Percentiles rank a stretch among this genome's conserved stretches.
phyloP scores from a whole-genome alignment of 1,284 basidiomycete genomes.

The Ustilago loliicola region DNA sequence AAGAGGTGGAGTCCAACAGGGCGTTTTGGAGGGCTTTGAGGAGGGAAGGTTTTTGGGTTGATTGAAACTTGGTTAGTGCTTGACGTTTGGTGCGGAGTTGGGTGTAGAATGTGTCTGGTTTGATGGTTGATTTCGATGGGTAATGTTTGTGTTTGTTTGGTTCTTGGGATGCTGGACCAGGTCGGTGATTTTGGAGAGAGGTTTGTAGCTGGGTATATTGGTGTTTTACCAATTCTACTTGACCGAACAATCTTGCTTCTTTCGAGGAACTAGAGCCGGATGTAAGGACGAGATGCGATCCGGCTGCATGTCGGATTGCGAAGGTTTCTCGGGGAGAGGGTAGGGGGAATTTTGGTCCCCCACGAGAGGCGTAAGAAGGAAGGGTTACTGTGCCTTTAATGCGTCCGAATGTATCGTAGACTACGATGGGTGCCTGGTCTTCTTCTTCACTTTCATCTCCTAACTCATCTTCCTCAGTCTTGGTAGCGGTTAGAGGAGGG shows the following conservation, averaged over 20 bases:
- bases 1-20: conserved; percentile 8
- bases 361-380: conserved; percentile 14
- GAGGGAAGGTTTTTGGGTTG: not conserved
- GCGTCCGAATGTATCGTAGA: conserved; percentile 44
- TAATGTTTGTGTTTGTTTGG: not conserved
- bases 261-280: not conserved
- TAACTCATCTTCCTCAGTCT: not conserved
- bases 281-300: not conserved
- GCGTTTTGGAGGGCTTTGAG: conserved; percentile 28
- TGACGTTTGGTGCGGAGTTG: not conserved
- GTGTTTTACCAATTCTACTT: not conserved
- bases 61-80: not conserved
- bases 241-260: not conserved
- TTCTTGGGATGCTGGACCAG: no score
- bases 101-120: not conserved
- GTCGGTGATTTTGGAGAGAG: no score
- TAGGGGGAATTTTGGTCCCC: conserved; percentile 27
- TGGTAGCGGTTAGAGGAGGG: not conserved
- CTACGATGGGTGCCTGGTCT: conserved; percentile 8
- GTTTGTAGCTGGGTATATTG: conserved; percentile 1
- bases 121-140: not conserved
- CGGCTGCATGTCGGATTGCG: conserved; percentile 3
- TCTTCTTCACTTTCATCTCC: not conserved
- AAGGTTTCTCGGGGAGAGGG: conserved; percentile 24
- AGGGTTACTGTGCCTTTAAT: conserved; percentile 15